phyloP scores from a whole-genome alignment of 768 basidiomycete species.

The Suillus hirtellus region DNA sequence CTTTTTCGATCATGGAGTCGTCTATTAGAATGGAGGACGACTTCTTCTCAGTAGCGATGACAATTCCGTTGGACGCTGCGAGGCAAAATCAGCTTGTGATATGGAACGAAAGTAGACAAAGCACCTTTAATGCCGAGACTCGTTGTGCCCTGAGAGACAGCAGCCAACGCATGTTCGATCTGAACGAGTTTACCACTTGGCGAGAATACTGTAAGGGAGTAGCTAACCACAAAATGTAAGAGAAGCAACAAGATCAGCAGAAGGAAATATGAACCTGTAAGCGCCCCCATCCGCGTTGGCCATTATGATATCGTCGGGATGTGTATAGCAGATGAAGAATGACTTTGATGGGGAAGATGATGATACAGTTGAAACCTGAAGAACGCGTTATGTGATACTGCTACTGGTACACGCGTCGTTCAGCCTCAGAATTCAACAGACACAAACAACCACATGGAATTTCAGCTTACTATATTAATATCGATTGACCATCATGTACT shows the following conservation, averaged over 20 bases:
- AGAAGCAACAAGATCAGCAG: slow-evolving; percentile 19
- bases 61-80: slow-evolving; percentile 96
- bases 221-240: slow-evolving; percentile 51
- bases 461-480: not conserved
- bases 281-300: slow-evolving; percentile 82
- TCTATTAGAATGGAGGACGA: slow-evolving; percentile 96
- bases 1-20: slow-evolving; percentile 97
- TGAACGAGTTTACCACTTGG: slow-evolving; percentile 99
- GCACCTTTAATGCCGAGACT: slow-evolving; percentile 98
- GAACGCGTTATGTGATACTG: slow-evolving; percentile 25
- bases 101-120: slow-evolving; percentile 17
- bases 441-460: slow-evolving; percentile 18
- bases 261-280: slow-evolving; percentile 53
- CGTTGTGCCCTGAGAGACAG: slow-evolving; percentile 92
- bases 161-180: slow-evolving; percentile 98
- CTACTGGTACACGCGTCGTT: slow-evolving; percentile 28
- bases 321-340: slow-evolving; percentile 2
- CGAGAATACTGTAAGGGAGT: slow-evolving; percentile 99
- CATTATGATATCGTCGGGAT: slow-evolving; percentile 46
- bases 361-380: not conserved
- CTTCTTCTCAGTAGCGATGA: slow-evolving; percentile 99
- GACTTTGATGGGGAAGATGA: slow-evolving; percentile 1
- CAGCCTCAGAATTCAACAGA: slow-evolving; percentile 17
- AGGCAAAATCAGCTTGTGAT: slow-evolving; percentile 18
- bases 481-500: not conserved